Evolutionary conservation across 2,329 filamentous ascomycete species (phyloP).

Genomic region (Polytolypa hystricis): DNA sequence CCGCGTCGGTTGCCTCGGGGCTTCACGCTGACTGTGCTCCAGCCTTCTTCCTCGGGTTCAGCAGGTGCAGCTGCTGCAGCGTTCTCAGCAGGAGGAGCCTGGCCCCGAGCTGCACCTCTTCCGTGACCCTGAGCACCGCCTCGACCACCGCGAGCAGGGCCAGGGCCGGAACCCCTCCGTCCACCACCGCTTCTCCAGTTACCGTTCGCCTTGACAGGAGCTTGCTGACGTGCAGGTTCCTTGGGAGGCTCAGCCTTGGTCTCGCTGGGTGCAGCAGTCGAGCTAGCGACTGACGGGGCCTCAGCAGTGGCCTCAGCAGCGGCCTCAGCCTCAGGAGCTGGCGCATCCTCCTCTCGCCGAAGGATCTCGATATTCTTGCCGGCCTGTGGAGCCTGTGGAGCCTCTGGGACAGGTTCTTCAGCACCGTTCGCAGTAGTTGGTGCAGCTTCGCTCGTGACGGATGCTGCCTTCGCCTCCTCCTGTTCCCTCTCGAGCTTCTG

Average conservation of each 20-base stretch:
- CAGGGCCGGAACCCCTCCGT: constrained; percentile 4
- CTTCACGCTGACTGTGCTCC: constrained; percentile 37
- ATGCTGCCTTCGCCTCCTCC: constrained; percentile 33
- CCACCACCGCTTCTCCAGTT: constrained; percentile 27
- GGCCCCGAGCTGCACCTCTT: constrained; percentile 1
- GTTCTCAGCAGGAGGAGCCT: constrained; percentile 13
- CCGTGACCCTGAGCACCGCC: constrained; percentile 7
- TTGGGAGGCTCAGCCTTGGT: constrained; percentile 16
- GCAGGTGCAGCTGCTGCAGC: constrained; percentile 20
- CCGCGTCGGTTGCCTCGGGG: constrained; percentile 36
- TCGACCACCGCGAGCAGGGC: constrained; percentile 6
- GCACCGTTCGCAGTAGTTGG: constrained; percentile 26
- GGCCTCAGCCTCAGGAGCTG: constrained; percentile 37
- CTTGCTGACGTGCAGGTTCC: constrained; percentile 10
- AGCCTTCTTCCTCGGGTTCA: constrained; percentile 34
- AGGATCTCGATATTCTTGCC: constrained; percentile 46
- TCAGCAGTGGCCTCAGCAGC: constrained; percentile 27
- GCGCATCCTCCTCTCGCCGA: constrained; percentile 37
- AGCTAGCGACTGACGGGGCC: constrained; percentile 10
- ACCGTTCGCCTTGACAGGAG: constrained; percentile 28
- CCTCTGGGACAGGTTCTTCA: constrained; percentile 36
- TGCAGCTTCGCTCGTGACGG: constrained; percentile 23
- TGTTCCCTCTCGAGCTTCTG: constrained; percentile 54
- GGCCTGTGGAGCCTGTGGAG: constrained; percentile 29
- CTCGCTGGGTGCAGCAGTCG: constrained; percentile 36